A percentile compares a stretch with the other conserved stretches of the same genome.
These are phyloP conservation scores for Torulaspora maleeae DNA, from an alignment of 805 yeast species.

Conservation along the genomic window DNA sequence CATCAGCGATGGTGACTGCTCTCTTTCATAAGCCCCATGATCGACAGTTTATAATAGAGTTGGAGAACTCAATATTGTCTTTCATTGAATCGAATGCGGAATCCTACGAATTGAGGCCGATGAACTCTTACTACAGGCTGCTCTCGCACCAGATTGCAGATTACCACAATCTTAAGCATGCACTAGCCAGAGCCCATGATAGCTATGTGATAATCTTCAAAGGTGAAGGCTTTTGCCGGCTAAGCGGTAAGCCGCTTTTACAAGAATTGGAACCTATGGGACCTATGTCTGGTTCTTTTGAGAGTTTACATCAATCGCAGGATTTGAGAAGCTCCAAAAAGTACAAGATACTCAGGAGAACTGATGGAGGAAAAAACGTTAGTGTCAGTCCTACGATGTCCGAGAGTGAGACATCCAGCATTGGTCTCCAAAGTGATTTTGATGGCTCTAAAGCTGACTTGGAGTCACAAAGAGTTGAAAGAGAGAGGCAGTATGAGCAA, in stretches of 20 bases:
- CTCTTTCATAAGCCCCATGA: conserved; percentile 42
- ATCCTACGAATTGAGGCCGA: conserved; percentile 44
- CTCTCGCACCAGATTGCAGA: conserved; percentile 68
- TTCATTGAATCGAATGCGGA: conserved; percentile 42
- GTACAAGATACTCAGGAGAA: conserved; percentile 27
- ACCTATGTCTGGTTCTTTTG: background rate
- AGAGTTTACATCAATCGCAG: background rate
- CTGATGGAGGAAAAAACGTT: conserved; percentile 12
- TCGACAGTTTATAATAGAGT: conserved; percentile 45
- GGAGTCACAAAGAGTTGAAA: conserved; percentile 38
- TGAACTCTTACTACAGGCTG: conserved; percentile 66
- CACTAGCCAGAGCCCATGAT: conserved; percentile 45
- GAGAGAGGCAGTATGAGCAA: conserved; percentile 42
- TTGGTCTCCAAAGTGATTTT: background rate
- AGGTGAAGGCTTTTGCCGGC: conserved; percentile 25
- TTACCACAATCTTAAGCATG: conserved; percentile 58
- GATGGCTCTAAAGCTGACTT: conserved; percentile 14
- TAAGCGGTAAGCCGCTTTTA: conserved; percentile 14
- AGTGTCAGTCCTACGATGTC: background rate
- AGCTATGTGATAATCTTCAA: conserved; percentile 43
- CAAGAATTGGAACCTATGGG: conserved; percentile 21
- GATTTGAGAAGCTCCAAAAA: conserved; percentile 5
- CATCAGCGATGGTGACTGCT: conserved; percentile 38
- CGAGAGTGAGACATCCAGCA: conserved; percentile 1
- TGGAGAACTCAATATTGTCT: conserved; percentile 45